These are phyloP conservation scores for Phaeoacremonium minimum DNA, from an alignment of 2,329 filamentous ascomycete genomes.

Conservation along the genomic window DNA sequence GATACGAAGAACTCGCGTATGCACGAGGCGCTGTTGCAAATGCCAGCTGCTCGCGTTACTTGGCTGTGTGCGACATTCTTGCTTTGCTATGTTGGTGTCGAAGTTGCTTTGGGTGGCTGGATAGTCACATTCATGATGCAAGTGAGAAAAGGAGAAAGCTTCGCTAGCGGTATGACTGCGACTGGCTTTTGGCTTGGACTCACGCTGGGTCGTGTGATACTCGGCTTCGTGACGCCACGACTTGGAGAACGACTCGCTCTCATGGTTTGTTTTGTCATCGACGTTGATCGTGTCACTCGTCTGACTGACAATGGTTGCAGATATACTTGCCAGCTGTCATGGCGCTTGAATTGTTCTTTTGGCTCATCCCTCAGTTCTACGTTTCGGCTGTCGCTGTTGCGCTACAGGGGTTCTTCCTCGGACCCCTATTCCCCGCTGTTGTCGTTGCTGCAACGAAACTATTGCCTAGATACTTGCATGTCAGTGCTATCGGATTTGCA, in stretches of 20 bases:
- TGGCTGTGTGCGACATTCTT: constrained; percentile 72
- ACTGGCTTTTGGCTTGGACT: constrained; percentile 82
- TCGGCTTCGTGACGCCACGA: constrained; percentile 70
- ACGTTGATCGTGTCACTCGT: constrained; percentile 10
- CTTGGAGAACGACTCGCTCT: constrained; percentile 67
- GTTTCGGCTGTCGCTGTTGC: constrained; percentile 69
- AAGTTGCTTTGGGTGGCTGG: constrained; percentile 76
- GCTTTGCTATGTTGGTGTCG: constrained; percentile 71
- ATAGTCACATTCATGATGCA: constrained; percentile 81
- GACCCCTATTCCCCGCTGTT: constrained; percentile 70
- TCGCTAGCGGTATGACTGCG: constrained; percentile 68
- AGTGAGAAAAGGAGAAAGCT: constrained; percentile 62
- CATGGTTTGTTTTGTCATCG: constrained; percentile 2
- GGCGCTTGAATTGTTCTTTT: constrained; percentile 68
- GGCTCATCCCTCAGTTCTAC: constrained; percentile 75
- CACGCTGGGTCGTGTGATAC: constrained; percentile 63
- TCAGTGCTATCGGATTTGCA: constrained; percentile 72
- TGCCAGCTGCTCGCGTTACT: constrained; percentile 46
- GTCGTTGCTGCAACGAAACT: constrained; percentile 66
- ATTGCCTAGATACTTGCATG: constrained; percentile 69
- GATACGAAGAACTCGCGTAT: constrained; percentile 22
- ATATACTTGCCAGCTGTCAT: constrained; percentile 63
- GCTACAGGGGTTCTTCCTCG: constrained; percentile 74
- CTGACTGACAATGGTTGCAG: constrained; percentile 12
- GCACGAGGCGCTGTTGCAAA: constrained; percentile 33